A percentile compares a stretch with the other conserved stretches of the same genome.
Evolutionary conservation across 306 rosid species (phyloP).

Genomic region (Oxytropis ochrocephala): DNA sequence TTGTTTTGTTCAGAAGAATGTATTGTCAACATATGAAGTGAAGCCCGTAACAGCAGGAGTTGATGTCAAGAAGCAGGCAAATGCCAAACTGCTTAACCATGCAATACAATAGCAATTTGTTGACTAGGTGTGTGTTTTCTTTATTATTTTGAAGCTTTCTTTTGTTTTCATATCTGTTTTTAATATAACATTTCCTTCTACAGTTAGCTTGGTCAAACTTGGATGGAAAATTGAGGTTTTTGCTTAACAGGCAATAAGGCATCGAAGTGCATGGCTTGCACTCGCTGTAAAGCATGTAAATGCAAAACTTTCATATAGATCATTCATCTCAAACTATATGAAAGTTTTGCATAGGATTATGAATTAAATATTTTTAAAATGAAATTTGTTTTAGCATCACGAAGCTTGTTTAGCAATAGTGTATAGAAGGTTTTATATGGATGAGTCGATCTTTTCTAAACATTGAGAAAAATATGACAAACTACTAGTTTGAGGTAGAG

Average conservation of each 20-base stretch:
- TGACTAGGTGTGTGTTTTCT: constrained; percentile 26
- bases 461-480: too few relatives aligned
- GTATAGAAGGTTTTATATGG: too few relatives aligned
- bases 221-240: constrained; percentile 24
- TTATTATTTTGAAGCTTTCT: not conserved
- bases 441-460: too few relatives aligned
- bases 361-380: too few relatives aligned
- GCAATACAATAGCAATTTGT: constrained; percentile 26
- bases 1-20: constrained; percentile 46
- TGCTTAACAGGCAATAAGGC: not conserved
- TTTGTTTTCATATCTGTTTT: not conserved
- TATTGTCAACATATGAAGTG: constrained; percentile 50
- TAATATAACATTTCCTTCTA: not conserved
- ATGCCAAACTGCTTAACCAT: constrained; percentile 38
- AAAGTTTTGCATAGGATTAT: too few relatives aligned
- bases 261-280: not conserved
- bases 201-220: constrained; percentile 22
- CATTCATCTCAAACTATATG: too few relatives aligned
- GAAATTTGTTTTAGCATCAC: too few relatives aligned
- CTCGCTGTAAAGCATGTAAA: constrained; percentile 15
- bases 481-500: too few relatives aligned
- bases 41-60: constrained; percentile 37
- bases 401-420: too few relatives aligned
- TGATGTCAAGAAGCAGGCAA: constrained; percentile 32
- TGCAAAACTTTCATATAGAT: too few relatives aligned